Conservation (phyloP, 768 basidiomycete species). For the Pleurotus pulmonarius region DNA sequence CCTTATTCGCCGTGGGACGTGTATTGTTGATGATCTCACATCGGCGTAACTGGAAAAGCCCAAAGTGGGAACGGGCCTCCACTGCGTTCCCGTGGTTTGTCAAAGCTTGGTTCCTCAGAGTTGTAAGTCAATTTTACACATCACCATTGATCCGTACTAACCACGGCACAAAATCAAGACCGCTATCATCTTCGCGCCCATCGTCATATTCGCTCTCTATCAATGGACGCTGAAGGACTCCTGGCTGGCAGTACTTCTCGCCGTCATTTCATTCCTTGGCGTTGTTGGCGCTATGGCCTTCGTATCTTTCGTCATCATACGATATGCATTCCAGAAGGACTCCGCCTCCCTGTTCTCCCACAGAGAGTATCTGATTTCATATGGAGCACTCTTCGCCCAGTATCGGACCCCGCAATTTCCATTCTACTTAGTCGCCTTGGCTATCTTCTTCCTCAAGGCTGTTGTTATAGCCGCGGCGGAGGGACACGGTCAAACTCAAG, state of each 20-base stretch:
- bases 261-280: conserved; percentile 61
- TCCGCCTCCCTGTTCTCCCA: conserved; percentile 35
- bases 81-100: conserved; percentile 42
- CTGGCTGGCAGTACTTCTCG: conserved; percentile 78
- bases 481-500: conserved; percentile 59
- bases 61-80: conserved; percentile 12
- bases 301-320: conserved; percentile 45
- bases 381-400: conserved; percentile 62
- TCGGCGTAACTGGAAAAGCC: conserved; percentile 10
- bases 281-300: conserved; percentile 47
- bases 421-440: conserved; percentile 56
- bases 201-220: conserved; percentile 76
- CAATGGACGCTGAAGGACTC: conserved; percentile 93
- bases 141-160: neutral
- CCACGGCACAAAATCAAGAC: conserved; percentile 32
- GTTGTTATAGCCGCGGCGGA: conserved; percentile 69
- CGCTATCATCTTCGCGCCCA: conserved; percentile 63
- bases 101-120: conserved; percentile 59
- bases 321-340: conserved; percentile 36
- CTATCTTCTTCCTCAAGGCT: conserved; percentile 62
- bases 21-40: conserved; percentile 31
- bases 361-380: conserved; percentile 30
- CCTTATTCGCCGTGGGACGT: conserved; percentile 50
- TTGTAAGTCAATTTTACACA: conserved; percentile 43
- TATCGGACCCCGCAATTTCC: conserved; percentile 67